Conservation (phyloP, 2,329 filamentous ascomycete species). For the Fusarium sp. region DNA sequence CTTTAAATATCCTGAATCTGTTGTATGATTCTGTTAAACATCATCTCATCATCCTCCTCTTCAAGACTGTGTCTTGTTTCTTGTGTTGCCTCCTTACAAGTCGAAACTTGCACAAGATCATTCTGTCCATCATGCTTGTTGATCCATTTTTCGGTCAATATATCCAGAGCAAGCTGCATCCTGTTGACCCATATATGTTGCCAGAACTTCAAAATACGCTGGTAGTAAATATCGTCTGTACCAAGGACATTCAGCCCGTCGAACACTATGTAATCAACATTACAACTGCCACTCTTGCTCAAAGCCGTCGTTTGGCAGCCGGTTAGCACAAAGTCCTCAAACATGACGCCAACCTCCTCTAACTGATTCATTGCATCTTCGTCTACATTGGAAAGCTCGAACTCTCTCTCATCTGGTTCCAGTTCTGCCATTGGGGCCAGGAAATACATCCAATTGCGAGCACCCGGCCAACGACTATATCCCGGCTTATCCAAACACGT, state of each 20-base stretch:
- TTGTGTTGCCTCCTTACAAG: fast-evolving
- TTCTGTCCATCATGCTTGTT: fast-evolving
- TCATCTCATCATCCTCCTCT: fast-evolving
- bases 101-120: not conserved
- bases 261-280: too few relatives aligned
- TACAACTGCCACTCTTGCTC: fast-evolving
- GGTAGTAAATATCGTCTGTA: too few relatives aligned
- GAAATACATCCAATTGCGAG: fast-evolving
- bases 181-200: fast-evolving
- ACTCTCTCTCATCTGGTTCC: not conserved
- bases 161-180: too few relatives aligned
- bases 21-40: fast-evolving
- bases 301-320: fast-evolving
- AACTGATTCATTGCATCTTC: not conserved
- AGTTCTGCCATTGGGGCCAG: fast-evolving
- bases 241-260: too few relatives aligned
- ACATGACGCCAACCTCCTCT: fast-evolving
- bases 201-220: too few relatives aligned
- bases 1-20: not conserved
- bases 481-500: not conserved
- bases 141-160: too few relatives aligned
- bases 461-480: fast-evolving
- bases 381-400: not conserved
- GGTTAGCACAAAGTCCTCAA: not conserved
- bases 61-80: fast-evolving